These are phyloP conservation scores for Phyllostachys edulis DNA, from an alignment of 176 grass and related monocot genomes.

Conservation along the genomic window DNA sequence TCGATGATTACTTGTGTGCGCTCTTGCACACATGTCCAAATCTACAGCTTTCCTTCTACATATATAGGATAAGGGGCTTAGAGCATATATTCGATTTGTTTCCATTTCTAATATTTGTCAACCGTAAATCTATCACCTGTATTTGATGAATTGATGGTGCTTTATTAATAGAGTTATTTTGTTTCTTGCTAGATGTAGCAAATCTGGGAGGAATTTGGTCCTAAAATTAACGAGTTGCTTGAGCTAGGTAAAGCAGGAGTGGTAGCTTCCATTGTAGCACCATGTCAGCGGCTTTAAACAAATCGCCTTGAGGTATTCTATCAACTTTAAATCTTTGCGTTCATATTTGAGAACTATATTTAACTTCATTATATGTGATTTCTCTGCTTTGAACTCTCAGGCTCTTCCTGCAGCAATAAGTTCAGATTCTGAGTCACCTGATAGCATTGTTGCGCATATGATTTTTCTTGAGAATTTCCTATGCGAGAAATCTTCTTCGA, in stretches of 20 bases:
- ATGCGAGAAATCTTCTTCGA: conserved; percentile 56
- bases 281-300: conserved; percentile 67
- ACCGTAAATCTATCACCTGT: too few species aligned
- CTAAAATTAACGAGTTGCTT: conserved; percentile 78
- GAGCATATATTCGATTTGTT: too few species aligned
- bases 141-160: conserved; percentile 4
- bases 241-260: conserved; percentile 78
- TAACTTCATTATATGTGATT: conserved; percentile 19
- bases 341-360: conserved; percentile 13
- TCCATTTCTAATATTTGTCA: too few species aligned
- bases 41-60: too few species aligned
- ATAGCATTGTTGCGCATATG: conserved; percentile 60
- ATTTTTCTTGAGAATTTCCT: conserved; percentile 78
- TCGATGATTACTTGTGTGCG: too few species aligned
- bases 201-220: conserved; percentile 88
- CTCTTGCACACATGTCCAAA: too few species aligned
- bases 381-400: conserved; percentile 42
- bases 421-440: conserved; percentile 52
- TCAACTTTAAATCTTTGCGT: conserved; percentile 16
- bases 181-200: conserved; percentile 61
- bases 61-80: too few species aligned
- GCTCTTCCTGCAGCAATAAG: conserved; percentile 62
- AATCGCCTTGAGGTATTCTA: conserved; percentile 65
- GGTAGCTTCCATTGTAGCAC: conserved; percentile 77
- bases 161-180: conserved; percentile 7